Percentiles rank a stretch among this genome's conserved stretches.
These are phyloP conservation scores for Populus hybrid DNA, from an alignment of 441 rosid species.

Conservation along the genomic window DNA sequence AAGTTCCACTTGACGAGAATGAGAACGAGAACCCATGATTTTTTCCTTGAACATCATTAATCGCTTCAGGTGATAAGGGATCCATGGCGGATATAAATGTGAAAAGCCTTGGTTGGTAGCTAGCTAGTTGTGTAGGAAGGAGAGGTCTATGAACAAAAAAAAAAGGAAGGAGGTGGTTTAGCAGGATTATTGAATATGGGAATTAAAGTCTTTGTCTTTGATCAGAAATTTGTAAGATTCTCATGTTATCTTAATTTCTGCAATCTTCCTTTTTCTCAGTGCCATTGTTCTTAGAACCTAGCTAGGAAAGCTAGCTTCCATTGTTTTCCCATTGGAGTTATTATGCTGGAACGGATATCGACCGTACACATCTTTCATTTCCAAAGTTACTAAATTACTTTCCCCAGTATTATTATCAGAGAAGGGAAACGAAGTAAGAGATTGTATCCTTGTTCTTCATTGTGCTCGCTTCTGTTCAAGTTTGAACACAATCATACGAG, in stretches of 20 bases:
- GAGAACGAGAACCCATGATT: not conserved
- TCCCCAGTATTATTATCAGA: not conserved
- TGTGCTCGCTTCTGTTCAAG: not conserved
- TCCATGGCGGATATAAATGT: conserved; percentile 1
- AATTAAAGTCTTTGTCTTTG: not conserved
- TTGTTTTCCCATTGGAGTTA: not conserved
- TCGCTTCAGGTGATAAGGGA: not conserved
- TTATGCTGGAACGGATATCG: not conserved
- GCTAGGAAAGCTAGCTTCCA: conserved; percentile 3
- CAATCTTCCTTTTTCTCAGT: not conserved
- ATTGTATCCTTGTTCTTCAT: not conserved
- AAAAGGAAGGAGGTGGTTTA: not conserved
- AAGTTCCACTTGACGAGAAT: not conserved
- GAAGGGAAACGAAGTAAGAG: not conserved
- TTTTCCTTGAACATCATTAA: not conserved
- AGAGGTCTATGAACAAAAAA: not conserved
- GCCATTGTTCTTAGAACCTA: not conserved
- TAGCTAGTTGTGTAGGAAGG: not conserved
- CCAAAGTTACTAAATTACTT: not conserved
- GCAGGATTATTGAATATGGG: not conserved
- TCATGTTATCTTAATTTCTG: not conserved
- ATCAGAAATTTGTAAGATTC: conserved; percentile 13
- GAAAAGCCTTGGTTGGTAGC: conserved; percentile 3
- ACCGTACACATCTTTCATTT: not conserved
- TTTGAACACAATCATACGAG: not conserved